Percentiles rank a stretch among this genome's conserved stretches.
These are phyloP conservation scores for Escallonia herrerae DNA, from an alignment of 129 eudicot genomes.

Conservation along the genomic window DNA sequence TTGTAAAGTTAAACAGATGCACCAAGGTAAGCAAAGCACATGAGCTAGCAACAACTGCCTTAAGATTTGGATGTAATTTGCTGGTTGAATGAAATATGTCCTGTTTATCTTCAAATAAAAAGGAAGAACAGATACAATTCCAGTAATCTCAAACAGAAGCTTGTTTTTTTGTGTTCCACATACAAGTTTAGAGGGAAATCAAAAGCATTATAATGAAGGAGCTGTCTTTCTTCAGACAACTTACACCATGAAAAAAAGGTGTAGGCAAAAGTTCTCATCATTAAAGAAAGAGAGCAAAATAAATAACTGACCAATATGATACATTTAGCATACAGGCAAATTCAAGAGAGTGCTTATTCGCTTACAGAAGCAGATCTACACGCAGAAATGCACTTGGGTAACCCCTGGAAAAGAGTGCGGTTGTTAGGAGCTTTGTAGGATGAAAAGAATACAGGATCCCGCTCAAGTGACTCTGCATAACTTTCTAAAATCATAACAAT, in stretches of 20 bases:
- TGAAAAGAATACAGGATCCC: slow-evolving; percentile 62
- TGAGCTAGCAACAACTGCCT: too few species aligned
- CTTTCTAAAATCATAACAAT: slow-evolving; percentile 58
- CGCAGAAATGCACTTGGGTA: slow-evolving; percentile 45
- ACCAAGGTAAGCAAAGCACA: too few species aligned
- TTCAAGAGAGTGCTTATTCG: slow-evolving; percentile 13
- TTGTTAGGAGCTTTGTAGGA: slow-evolving; percentile 33
- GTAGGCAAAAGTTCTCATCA: slow-evolving; percentile 3
- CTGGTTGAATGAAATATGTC: too few species aligned
- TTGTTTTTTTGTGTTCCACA: slow-evolving; percentile 1
- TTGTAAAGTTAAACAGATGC: too few species aligned
- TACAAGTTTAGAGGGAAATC: slow-evolving; percentile 12
- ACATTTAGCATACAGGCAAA: slow-evolving; percentile 17
- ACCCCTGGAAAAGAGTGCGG: slow-evolving; percentile 21
- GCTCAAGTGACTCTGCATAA: slow-evolving; percentile 48
- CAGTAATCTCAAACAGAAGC: too few species aligned
- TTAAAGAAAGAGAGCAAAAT: slow-evolving; percentile 5
- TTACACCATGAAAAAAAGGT: slow-evolving; percentile 1
- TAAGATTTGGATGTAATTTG: too few species aligned
- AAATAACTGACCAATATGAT: slow-evolving; percentile 17
- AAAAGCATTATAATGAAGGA: slow-evolving; percentile 9
- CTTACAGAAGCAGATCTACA: slow-evolving; percentile 16
- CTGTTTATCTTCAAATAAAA: too few species aligned
- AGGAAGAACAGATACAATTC: too few species aligned
- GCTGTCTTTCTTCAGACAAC: not conserved